Base-by-base conservation (phyloP, 2,329 filamentous ascomycete genomes). In the Exophiala viscosa region DNA sequence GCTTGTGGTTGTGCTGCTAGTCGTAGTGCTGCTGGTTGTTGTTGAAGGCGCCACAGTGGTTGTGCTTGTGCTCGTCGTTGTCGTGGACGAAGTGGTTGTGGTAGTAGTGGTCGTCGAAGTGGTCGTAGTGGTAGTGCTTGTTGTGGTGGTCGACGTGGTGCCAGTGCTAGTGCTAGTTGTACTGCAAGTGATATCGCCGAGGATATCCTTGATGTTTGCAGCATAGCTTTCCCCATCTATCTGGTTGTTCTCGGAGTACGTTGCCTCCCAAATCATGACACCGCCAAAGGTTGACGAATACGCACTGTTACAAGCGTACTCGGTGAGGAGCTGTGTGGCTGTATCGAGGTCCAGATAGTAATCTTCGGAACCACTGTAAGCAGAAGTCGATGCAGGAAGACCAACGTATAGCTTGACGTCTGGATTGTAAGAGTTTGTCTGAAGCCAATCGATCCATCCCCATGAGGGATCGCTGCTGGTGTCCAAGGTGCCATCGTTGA, bases 201-300 rank as follows among this genome's bases (percentile, higher is more conserved):
- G 63, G 41, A 75, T 69, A 7, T 71, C 63, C 69, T 79, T 79
- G 55, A 78, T 75, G 66, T 74, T 73, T 46, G 71, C 67, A 2
- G 70, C 68, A 65, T 76, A 81, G 15, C 68, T 66, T 42, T 69
- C 60, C n/a, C 65, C 71, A 49, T 74, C 70, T 48, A 73, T 69
- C 11, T 65, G 50, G 61, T 80, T 81, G 47, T 68, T 67, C 10
- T 70, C 65, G n/a, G 73, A 73, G 9, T 70, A 69, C 1, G 76
- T 78, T 4, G 78, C 76, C 47, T 82, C 79, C 77, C 78, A 83
- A 4, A 83, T 64, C 80, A 83, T 83, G 36, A 82, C 69, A 67
- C 81, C 81, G 36, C 79, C 81, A 58, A 83, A 83, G 1, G 65
- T 67, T 17, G 68, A 50, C 1, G 69, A 34, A 44, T 59, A 59